Conservation (phyloP, 1,139 yeast species). For the Kodamaea sp. region DNA sequence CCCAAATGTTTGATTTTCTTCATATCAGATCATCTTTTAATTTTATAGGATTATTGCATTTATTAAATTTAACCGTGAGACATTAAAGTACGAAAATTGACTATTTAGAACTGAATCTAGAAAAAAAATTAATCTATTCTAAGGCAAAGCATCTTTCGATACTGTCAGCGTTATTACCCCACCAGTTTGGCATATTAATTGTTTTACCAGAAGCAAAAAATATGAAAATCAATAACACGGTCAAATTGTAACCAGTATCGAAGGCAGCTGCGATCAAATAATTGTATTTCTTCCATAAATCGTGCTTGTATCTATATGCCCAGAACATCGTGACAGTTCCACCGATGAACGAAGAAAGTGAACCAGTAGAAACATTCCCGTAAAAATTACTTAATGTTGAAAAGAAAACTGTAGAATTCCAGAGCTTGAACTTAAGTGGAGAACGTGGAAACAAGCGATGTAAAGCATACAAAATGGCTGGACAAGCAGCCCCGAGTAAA, state of each 20-base stretch:
- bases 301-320: constrained; percentile 33
- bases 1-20: too few species aligned
- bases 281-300: constrained; percentile 39
- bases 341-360: constrained; percentile 40
- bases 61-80: too few species aligned
- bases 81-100: too few species aligned
- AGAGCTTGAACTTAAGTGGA: constrained; percentile 26
- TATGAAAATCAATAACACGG: constrained; percentile 34
- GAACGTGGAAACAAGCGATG: constrained; percentile 21
- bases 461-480: constrained; percentile 26
- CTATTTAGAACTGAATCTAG: not conserved
- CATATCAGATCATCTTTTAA: too few species aligned
- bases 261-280: constrained; percentile 47
- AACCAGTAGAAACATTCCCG: constrained; percentile 47
- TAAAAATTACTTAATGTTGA: constrained; percentile 44
- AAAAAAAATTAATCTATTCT: constrained; percentile 1
- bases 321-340: constrained; percentile 45
- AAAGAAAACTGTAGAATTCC: constrained; percentile 48
- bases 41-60: too few species aligned
- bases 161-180: constrained; percentile 41
- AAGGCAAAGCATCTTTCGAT: constrained; percentile 40
- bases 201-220: constrained; percentile 31
- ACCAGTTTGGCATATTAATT: constrained; percentile 40
- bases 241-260: constrained; percentile 45
- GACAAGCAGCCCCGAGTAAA: constrained; percentile 33